Evolutionary conservation across 2,329 filamentous ascomycete genomes (phyloP), one percentile per base, ranked within the genome.

Genomic region (Clonostachys rhizophaga): DNA sequence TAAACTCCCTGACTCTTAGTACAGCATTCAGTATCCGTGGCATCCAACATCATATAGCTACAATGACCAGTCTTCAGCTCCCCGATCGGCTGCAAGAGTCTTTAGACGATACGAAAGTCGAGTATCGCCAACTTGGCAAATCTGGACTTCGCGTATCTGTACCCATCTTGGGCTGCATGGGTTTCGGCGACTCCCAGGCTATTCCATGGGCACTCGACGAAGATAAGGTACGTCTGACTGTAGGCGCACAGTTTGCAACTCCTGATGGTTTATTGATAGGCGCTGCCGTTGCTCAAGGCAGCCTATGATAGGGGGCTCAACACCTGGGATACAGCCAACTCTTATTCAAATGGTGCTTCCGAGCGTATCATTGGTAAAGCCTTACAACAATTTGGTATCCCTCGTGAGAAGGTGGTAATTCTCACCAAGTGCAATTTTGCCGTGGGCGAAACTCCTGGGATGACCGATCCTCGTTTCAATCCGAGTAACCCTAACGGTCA

Each of bases 91-190:
- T 60, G 41, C 52, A 54, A 44, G 44, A 56, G 48, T 54, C 60
- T 10, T 20, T 68, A 11, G 61, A 66, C 35, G 54, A 53, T 47
- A 53, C 69, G 49, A 75, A 75, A 54, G 66, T 62, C 49, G 70
- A 75, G 47, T 78, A 76, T 56, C 67, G 71, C 55, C 67, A 71
- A 47, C 69, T 87, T 10, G 83, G 84, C 35, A 78, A 74, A 50
- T 80, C 74, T 44, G 83, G 84, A 34, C 75, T 87, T 13, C 75
- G 75, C 46, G 70, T 86, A 40, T 86, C 82, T 0, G 74, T 78
- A 44, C 78, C 84, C 39, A 82, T 87, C 47, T 68, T 87, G 37
- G 84, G 84, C 0, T 74, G 75, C 50, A 86, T 86, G 83, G 76
- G 71, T 56, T 79, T 83, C 50, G 83, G 83, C 18, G 67, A 73